These are phyloP conservation scores for Fraxinus xanthoxyloides DNA, from an alignment of 305 asterid genomes.

Conservation along the genomic window DNA sequence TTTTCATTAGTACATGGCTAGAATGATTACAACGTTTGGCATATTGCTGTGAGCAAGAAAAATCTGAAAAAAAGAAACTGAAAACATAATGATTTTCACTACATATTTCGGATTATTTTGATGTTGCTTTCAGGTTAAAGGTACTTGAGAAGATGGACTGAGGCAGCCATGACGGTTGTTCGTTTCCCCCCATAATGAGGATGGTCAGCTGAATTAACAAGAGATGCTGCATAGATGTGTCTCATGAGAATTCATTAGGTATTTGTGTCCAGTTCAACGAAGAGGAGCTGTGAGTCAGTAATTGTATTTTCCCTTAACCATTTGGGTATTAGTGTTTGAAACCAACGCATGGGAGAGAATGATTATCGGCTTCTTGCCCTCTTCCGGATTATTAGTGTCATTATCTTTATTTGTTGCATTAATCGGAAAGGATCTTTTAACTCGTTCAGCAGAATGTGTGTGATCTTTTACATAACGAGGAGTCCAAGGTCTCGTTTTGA, in stretches of 20 bases:
- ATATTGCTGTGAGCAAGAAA: background rate
- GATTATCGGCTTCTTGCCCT: background rate
- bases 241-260: background rate
- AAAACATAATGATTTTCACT: background rate
- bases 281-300: slow-evolving; percentile 13
- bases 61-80: background rate
- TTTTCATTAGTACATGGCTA: background rate
- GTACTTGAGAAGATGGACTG: slow-evolving; percentile 13
- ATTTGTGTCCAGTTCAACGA: background rate
- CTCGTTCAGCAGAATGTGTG: slow-evolving; percentile 39
- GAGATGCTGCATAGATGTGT: slow-evolving; percentile 9
- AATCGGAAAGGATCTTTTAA: background rate
- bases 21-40: background rate
- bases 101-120: background rate
- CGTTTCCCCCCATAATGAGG: slow-evolving; percentile 26
- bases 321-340: background rate
- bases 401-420: slow-evolving; percentile 1
- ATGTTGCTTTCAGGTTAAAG: slow-evolving; percentile 34
- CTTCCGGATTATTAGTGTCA: background rate
- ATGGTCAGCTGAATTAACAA: slow-evolving; percentile 9
- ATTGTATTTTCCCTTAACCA: background rate
- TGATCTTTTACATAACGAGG: slow-evolving; percentile 26
- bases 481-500: background rate
- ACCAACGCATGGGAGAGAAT: background rate
- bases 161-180: slow-evolving; percentile 23